A percentile compares a stretch with the other conserved stretches of the same genome.
Evolutionary conservation across 2,329 filamentous ascomycete species (phyloP).

Genomic region (Neurospora sp.): DNA sequence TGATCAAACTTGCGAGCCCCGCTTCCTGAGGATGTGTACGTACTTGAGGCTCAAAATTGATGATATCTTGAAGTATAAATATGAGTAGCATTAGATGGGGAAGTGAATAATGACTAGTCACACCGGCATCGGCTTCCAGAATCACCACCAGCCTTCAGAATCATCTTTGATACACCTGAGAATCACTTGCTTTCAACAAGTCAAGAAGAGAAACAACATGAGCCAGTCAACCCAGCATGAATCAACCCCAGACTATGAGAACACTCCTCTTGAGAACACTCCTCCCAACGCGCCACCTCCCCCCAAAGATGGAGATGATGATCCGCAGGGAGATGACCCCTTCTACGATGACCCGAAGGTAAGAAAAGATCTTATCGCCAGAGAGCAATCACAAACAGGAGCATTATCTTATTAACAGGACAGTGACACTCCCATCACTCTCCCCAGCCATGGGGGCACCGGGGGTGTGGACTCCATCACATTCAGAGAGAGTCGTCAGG

Average conservation of each 20-base stretch:
- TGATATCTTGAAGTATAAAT: not conserved
- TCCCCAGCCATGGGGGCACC: not conserved
- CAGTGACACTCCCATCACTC: not conserved
- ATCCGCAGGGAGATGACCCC: not conserved
- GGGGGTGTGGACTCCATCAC: not conserved
- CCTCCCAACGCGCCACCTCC: not conserved
- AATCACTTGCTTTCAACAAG: not conserved
- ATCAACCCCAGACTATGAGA: not conserved
- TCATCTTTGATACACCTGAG: not conserved
- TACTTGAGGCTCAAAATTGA: not conserved
- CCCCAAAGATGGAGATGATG: not conserved
- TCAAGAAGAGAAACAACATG: not conserved
- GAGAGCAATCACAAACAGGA: not conserved
- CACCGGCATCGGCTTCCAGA: not conserved
- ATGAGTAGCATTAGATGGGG: not conserved
- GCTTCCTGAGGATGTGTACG: not conserved
- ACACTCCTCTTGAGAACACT: not conserved
- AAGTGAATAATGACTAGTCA: not conserved
- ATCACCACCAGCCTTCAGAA: not conserved
- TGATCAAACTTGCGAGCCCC: not conserved
- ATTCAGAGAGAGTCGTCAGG: not conserved
- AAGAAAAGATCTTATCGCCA: not conserved
- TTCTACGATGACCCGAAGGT: not conserved
- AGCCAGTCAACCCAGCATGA: not conserved
- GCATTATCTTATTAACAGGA: not conserved